phyloP scores from a whole-genome alignment of 202 grass and related monocot species.

The Alloteropsis angusta region DNA sequence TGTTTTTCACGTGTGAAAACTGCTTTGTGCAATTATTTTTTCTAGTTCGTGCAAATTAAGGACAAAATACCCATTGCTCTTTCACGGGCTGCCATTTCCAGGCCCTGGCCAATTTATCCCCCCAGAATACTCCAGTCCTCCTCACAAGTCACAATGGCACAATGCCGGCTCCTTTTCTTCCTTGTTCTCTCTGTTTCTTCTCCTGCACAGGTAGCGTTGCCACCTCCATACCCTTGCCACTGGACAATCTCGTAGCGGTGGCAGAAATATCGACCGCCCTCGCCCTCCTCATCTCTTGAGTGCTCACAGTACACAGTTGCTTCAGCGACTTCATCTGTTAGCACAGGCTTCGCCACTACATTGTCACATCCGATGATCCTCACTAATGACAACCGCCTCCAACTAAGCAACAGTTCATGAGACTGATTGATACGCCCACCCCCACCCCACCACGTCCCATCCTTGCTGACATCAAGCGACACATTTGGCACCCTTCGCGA shows the following conservation, averaged over 20 bases:
- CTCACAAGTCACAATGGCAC: neutral
- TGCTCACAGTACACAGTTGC: neutral
- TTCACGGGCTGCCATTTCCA: neutral
- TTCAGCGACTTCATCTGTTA: neutral
- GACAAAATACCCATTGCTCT: neutral
- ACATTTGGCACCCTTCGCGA: neutral
- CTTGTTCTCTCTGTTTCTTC: neutral
- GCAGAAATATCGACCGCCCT: neutral
- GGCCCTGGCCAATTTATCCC: neutral
- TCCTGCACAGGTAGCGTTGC: neutral
- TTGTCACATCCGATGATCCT: neutral
- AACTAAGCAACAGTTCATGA: neutral
- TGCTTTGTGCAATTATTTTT: neutral
- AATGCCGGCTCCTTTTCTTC: neutral
- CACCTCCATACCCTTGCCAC: neutral
- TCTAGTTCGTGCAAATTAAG: neutral
- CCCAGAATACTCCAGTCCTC: neutral
- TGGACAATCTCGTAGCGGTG: neutral
- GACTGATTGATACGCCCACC: neutral
- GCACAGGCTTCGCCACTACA: neutral
- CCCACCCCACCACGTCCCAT: neutral
- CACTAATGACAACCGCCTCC: neutral
- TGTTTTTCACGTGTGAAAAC: neutral
- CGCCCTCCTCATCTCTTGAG: neutral
- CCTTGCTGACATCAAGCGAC: neutral